phyloP scores from a whole-genome alignment of 225 moss, liverwort and hornwort genomes.

The Sphagnum tenellum region DNA sequence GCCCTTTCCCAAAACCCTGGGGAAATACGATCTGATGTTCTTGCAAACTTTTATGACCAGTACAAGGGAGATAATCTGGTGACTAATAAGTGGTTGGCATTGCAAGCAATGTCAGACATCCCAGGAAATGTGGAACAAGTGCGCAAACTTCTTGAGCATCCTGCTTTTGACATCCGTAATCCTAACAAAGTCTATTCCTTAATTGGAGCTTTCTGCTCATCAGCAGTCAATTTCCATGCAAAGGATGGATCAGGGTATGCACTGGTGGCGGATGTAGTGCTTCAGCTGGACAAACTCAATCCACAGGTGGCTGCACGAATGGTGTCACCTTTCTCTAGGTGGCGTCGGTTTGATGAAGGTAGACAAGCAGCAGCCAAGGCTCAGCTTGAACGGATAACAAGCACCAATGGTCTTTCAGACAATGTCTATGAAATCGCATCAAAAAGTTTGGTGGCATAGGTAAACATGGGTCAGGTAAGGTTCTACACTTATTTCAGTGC shows the following conservation, averaged over 20 bases:
- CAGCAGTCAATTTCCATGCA: conserved; percentile 75
- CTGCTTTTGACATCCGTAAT: conserved; percentile 87
- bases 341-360: conserved; percentile 75
- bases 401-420: conserved; percentile 67
- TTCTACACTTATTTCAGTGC: too few relatives aligned
- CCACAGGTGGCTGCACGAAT: conserved; percentile 98
- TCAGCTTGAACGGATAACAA: conserved; percentile 77
- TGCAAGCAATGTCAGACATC: conserved; percentile 89
- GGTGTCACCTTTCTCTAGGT: conserved; percentile 88
- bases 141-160: conserved; percentile 61
- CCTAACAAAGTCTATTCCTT: conserved; percentile 98
- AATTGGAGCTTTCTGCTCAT: conserved; percentile 79
- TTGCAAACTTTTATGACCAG: conserved; percentile 75
- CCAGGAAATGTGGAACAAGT: conserved; percentile 73
- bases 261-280: conserved; percentile 75
- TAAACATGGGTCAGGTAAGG: too few relatives aligned
- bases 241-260: conserved; percentile 92
- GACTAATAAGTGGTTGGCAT: conserved; percentile 86
- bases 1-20: conserved; percentile 81
- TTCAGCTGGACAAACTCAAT: conserved; percentile 85
- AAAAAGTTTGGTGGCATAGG: conserved; percentile 48
- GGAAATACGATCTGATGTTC: conserved; percentile 39
- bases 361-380: conserved; percentile 65
- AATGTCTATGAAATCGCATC: conserved; percentile 96
- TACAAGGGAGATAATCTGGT: conserved; percentile 90